Evolutionary conservation across 2,329 filamentous ascomycete species (phyloP).

Genomic region (Alternaria longipes): DNA sequence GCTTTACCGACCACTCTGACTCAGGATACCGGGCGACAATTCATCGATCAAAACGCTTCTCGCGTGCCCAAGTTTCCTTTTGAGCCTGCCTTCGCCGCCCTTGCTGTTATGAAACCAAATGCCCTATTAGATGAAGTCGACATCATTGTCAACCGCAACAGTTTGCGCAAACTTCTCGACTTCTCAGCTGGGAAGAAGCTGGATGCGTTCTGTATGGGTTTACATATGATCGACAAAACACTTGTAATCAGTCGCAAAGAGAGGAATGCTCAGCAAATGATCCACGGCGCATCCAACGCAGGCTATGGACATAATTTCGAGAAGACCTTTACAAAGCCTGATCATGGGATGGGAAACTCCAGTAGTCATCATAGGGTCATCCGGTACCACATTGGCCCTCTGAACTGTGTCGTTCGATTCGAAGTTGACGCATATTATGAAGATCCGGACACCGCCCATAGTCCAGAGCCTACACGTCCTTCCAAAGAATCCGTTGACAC

Average conservation of each 20-base stretch:
- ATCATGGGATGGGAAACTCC: conserved; percentile 25
- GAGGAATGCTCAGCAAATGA: conserved; percentile 21
- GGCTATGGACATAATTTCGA: conserved; percentile 49
- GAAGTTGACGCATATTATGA: conserved; percentile 35
- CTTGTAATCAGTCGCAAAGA: conserved; percentile 47
- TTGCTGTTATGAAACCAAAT: conserved; percentile 25
- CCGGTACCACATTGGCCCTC: conserved; percentile 25
- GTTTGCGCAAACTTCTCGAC: conserved; percentile 29
- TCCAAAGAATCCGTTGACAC: conserved; percentile 11
- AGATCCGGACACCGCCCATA: neutral
- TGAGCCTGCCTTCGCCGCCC: conserved; percentile 31
- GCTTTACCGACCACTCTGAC: conserved; percentile 21
- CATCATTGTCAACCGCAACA: conserved; percentile 32
- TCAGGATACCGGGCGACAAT: conserved; percentile 20
- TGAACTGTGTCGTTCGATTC: conserved; percentile 28
- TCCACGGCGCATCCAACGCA: conserved; percentile 19
- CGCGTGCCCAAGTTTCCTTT: conserved; percentile 41
- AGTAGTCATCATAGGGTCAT: conserved; percentile 32
- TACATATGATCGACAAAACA: conserved; percentile 45
- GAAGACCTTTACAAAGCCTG: conserved; percentile 31
- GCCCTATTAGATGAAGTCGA: conserved; percentile 23
- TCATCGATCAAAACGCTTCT: conserved; percentile 41
- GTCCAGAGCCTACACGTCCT: conserved; percentile 5
- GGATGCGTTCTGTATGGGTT: conserved; percentile 44
- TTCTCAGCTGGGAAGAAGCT: conserved; percentile 28